Conservation (phyloP, 805 yeast genomes). For the Nakazawaea peltata region DNA sequence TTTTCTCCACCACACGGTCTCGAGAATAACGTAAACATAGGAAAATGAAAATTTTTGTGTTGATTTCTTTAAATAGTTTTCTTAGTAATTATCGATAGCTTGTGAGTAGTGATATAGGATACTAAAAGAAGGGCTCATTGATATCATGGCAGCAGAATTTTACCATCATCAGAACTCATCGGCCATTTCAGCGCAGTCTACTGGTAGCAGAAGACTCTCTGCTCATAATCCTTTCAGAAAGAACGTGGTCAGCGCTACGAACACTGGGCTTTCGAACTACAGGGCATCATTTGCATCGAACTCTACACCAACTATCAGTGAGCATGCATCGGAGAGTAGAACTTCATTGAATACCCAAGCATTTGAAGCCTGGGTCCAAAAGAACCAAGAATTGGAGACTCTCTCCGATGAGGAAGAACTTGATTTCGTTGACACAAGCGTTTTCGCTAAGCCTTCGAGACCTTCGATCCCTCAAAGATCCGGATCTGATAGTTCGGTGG, state of each 20-base stretch:
- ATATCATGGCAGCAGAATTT: too few relatives aligned
- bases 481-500: conserved; percentile 11
- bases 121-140: background rate
- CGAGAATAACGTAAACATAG: too few relatives aligned
- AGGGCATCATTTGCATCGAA: conserved; percentile 10
- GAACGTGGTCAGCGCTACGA: too few relatives aligned
- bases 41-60: too few relatives aligned
- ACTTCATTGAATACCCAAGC: conserved; percentile 17
- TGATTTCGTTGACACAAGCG: conserved; percentile 13
- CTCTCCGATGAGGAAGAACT: conserved; percentile 30
- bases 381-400: conserved; percentile 25
- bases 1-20: too few relatives aligned
- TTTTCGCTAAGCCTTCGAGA: conserved; percentile 19
- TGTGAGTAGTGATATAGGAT: too few relatives aligned
- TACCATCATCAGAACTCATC: conserved; percentile 24
- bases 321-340: conserved; percentile 19
- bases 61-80: too few relatives aligned
- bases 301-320: conserved; percentile 16
- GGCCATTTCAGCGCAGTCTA: conserved; percentile 26
- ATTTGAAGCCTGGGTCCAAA: conserved; percentile 55
- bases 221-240: conserved; percentile 70
- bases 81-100: too few relatives aligned
- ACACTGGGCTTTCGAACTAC: conserved; percentile 11
- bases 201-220: conserved; percentile 36
- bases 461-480: conserved; percentile 14